Evolutionary conservation across 148 eudicot species (phyloP), one percentile per base, ranked within the genome.

Genomic region (Mesembryanthemum crystallinum): DNA sequence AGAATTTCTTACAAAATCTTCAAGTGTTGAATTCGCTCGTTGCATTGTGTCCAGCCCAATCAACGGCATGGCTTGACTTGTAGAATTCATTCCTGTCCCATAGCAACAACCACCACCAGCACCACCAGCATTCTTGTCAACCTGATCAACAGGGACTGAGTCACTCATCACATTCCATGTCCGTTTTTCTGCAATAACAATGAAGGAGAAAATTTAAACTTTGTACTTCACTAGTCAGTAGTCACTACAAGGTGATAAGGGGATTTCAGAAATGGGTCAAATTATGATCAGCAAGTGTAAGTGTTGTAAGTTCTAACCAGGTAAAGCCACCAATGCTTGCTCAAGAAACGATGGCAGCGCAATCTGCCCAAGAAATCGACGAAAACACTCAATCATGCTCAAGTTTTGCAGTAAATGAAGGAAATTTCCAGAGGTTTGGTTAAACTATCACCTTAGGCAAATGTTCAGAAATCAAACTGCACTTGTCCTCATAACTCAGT

Each of bases 11-110:
- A 95, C 99, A 78, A 95, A 95, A 80, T 95, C 99, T 84, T 91
- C 98, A 58, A 95, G 84, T 20, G 99, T 95, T 24, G 99, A 95
- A 87, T 91, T 95, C 27, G 99, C 96, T 55, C 96, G 82, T 73
- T 85, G 87, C 97, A 92, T 92, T 42, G 99, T 88, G 35, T 83
- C 93, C 63, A 92, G 63, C 73, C 97, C 92, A 84, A 96, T 85
- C 78, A 86, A 67, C 60, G 94, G 82, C 82, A 76, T 47, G 20
- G 75, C 89, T 64, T 76, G 79, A 67, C 43, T 7, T 17, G 10
- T 59, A 23, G 23, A 30, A 52, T 20, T 72, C 28, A 21, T 62
- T 14, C 20, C 73, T 32, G 37, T 69, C n/a, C 57, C 80, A 67
- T 24, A 23, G 59, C 59, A 49, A 1, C 30, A 39, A 47, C 61